Evolutionary conservation across 352 stramenopile species (phyloP).

Genomic region (Saprolegnia parasitica): DNA sequence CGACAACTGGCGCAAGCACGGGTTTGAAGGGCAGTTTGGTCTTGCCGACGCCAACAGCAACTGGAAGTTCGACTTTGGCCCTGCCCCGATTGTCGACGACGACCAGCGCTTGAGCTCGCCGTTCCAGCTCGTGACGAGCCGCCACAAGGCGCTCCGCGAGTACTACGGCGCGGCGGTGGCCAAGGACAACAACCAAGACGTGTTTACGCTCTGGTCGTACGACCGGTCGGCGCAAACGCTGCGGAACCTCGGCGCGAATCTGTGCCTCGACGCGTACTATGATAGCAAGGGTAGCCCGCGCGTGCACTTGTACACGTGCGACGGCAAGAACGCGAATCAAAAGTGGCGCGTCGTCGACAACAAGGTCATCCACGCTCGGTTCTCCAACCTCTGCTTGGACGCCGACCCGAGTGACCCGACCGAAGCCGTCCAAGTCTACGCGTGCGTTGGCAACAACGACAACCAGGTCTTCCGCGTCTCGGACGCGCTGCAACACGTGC

Average conservation of each 20-base stretch:
- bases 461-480: slow-evolving; percentile 23
- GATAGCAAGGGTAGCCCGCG: neutral
- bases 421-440: slow-evolving; percentile 28
- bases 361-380: neutral
- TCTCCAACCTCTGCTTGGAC: neutral
- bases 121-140: neutral
- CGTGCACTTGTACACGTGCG: slow-evolving; percentile 30
- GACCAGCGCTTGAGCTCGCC: neutral
- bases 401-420: slow-evolving; percentile 23
- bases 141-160: neutral
- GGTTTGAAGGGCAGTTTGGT: slow-evolving; percentile 21
- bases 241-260: slow-evolving; percentile 40
- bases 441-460: slow-evolving; percentile 15
- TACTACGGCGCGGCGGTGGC: neutral
- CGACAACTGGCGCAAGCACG: slow-evolving; percentile 19
- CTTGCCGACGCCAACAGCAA: neutral
- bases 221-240: slow-evolving; percentile 40
- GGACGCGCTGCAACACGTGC: slow-evolving; percentile 25
- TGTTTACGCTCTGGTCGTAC: slow-evolving; percentile 41
- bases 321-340: slow-evolving; percentile 34
- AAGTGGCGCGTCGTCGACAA: slow-evolving; percentile 9
- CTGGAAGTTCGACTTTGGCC: slow-evolving; percentile 27
- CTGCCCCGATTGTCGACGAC: neutral
- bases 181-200: slow-evolving; percentile 13
- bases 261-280: slow-evolving; percentile 55